phyloP scores from a whole-genome alignment of 768 basidiomycete genomes.

The Lactarius sp. region DNA sequence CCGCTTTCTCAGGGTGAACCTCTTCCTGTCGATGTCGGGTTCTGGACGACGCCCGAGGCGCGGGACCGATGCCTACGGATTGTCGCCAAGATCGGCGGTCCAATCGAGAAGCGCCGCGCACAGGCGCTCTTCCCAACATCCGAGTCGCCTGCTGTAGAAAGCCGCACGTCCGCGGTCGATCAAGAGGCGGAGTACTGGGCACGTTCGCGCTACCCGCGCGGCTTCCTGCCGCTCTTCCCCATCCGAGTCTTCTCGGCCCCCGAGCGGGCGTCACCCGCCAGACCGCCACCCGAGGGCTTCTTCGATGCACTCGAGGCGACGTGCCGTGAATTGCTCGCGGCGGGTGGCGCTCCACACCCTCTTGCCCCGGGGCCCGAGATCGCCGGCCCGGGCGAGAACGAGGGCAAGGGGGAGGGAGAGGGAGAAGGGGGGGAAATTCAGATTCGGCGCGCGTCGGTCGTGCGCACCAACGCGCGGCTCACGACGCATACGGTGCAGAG shows the following conservation, averaged over 20 bases:
- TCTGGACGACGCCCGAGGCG: slow-evolving; percentile 82
- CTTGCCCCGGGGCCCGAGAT: slow-evolving; percentile 21
- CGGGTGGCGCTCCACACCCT: slow-evolving; percentile 38
- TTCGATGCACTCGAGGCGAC: slow-evolving; percentile 25
- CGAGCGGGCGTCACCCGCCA: slow-evolving; percentile 21
- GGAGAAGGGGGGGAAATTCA: slow-evolving; percentile 28
- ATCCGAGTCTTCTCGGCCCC: slow-evolving; percentile 46
- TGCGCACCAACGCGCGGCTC: slow-evolving; percentile 51
- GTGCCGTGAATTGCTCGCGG: slow-evolving; percentile 47
- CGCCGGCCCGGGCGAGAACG: slow-evolving; percentile 19
- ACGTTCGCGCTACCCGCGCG: slow-evolving; percentile 49
- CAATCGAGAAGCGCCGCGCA: slow-evolving; percentile 57
- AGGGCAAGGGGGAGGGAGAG: slow-evolving; percentile 22
- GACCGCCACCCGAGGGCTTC: slow-evolving; percentile 1
- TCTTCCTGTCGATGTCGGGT: slow-evolving; percentile 47
- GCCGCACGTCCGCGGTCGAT: slow-evolving; percentile 40
- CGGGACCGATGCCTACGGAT: slow-evolving; percentile 69
- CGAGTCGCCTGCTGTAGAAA: not conserved
- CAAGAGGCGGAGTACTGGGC: slow-evolving; percentile 65
- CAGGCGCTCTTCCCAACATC: slow-evolving; percentile 49
- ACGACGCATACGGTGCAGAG: slow-evolving; percentile 77
- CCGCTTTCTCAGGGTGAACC: not conserved
- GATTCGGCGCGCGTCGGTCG: slow-evolving; percentile 50
- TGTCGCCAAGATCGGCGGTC: slow-evolving; percentile 74
- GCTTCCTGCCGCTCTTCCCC: slow-evolving; percentile 55